Percentiles rank a stretch among this genome's conserved stretches.
phyloP scores from a whole-genome alignment of 768 basidiomycete species.

The Trametes elegans region DNA sequence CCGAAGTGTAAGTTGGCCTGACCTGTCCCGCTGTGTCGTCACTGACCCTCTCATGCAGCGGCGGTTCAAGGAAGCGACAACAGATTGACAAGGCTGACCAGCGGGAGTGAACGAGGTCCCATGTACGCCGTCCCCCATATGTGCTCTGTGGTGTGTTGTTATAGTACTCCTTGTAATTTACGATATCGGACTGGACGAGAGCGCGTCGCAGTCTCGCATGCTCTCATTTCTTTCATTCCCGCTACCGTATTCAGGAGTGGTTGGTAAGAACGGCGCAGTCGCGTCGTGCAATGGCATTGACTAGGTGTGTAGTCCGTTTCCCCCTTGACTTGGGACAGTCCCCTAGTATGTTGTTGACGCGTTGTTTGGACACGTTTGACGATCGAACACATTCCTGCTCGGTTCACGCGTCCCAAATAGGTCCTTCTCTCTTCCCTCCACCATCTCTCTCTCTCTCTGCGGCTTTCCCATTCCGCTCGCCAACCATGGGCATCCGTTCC shows the following conservation, averaged over 20 bases:
- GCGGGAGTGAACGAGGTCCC: constrained; percentile 28
- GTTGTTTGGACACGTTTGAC: constrained; percentile 15
- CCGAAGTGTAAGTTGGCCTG: constrained; percentile 53
- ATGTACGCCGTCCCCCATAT: background rate
- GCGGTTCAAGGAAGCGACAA: constrained; percentile 63
- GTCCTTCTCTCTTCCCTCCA: background rate
- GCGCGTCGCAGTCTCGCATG: too few relatives aligned
- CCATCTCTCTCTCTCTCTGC: background rate
- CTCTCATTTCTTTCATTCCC: too few relatives aligned
- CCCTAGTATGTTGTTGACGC: constrained; percentile 6
- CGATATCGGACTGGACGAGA: background rate
- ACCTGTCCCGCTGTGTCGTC: background rate
- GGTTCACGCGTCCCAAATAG: background rate
- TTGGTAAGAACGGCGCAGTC: too few relatives aligned
- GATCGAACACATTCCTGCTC: background rate
- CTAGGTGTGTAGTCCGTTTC: too few relatives aligned
- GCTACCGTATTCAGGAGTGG: too few relatives aligned
- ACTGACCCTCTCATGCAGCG: constrained; percentile 33
- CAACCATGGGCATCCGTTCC: constrained; percentile 17
- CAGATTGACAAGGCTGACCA: constrained; percentile 65
- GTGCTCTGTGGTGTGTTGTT: constrained; percentile 9
- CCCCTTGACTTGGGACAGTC: background rate
- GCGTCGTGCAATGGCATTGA: too few relatives aligned
- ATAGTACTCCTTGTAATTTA: constrained; percentile 17
- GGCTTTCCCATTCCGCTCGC: background rate